phyloP scores from a whole-genome alignment of 1,284 basidiomycete genomes.

The Ceratobasidium sp. region DNA sequence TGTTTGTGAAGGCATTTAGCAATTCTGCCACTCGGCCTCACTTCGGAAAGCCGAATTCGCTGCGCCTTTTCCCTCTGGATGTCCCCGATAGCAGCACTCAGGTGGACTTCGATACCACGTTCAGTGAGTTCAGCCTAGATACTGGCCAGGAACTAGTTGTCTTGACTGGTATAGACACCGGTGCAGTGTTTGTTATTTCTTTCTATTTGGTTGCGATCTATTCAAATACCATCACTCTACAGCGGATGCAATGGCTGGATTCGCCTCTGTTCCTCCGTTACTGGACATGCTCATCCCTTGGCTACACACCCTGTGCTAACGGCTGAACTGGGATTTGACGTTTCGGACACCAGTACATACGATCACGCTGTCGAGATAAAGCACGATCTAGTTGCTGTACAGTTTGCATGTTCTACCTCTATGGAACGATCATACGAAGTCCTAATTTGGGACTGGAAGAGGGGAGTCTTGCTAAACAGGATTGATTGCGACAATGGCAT shows the following conservation, averaged over 20 bases:
- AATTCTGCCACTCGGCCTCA: too few relatives aligned
- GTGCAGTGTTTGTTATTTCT: neutral
- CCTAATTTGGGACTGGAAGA: constrained; percentile 39
- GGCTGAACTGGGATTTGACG: neutral
- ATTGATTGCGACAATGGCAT: constrained; percentile 1
- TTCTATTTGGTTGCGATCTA: neutral
- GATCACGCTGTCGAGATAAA: constrained; percentile 22
- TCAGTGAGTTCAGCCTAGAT: constrained; percentile 18
- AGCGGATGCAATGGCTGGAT: constrained; percentile 3
- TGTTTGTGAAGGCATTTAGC: neutral
- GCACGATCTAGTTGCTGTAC: neutral
- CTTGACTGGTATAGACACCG: neutral
- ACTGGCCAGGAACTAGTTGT: constrained; percentile 4
- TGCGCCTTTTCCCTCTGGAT: neutral
- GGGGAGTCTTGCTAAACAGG: constrained; percentile 1
- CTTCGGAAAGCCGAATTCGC: neutral
- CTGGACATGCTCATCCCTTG: neutral
- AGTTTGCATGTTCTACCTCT: neutral
- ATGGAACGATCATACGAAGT: constrained; percentile 1
- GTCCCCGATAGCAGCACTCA: neutral
- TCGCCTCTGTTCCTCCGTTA: constrained; percentile 1
- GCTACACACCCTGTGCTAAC: constrained; percentile 4
- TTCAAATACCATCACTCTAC: neutral
- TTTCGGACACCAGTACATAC: neutral
- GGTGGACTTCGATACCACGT: neutral